Percentiles rank a stretch among this genome's conserved stretches.
Evolutionary conservation across 2,329 filamentous ascomycete genomes (phyloP).

Genomic region (Pyrenophora seminiperda): DNA sequence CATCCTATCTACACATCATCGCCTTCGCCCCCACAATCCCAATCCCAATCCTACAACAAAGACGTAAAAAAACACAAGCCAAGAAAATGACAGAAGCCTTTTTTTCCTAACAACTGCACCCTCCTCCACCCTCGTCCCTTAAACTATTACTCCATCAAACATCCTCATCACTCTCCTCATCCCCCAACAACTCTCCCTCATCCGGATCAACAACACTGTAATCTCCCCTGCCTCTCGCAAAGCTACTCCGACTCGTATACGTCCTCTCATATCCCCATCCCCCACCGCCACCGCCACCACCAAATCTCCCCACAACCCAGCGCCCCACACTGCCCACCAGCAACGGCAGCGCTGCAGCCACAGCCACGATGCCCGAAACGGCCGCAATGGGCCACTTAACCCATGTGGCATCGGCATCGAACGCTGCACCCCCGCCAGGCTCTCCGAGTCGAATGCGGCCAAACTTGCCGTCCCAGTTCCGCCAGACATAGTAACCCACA

Average conservation of each 20-base stretch:
- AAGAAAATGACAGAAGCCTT: too few species aligned
- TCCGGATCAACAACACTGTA: slow-evolving; percentile 90
- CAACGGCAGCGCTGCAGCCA: slow-evolving; percentile 64
- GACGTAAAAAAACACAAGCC: too few species aligned
- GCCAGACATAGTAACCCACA: slow-evolving; percentile 83
- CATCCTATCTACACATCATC: too few species aligned
- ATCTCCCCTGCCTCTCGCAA: slow-evolving; percentile 83
- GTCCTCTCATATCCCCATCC: slow-evolving; percentile 53
- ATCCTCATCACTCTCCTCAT: slow-evolving; percentile 93
- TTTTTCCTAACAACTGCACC: too few species aligned
- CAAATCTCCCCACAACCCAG: slow-evolving; percentile 57
- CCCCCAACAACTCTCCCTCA: slow-evolving; percentile 90
- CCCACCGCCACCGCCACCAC: slow-evolving; percentile 50
- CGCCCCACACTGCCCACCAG: slow-evolving; percentile 76
- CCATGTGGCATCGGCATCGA: slow-evolving; percentile 73
- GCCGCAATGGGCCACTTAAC: slow-evolving; percentile 72
- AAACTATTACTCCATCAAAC: slow-evolving; percentile 53
- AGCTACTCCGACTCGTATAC: slow-evolving; percentile 88
- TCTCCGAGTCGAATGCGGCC: slow-evolving; percentile 89
- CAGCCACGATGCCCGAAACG: slow-evolving; percentile 61
- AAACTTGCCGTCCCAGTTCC: slow-evolving; percentile 86
- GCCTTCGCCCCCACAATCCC: too few species aligned
- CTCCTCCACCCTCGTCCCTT: too few species aligned
- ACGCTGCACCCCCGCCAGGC: slow-evolving; percentile 22
- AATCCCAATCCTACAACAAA: too few species aligned